A percentile compares a stretch with the other conserved stretches of the same genome.
phyloP scores from a whole-genome alignment of 768 basidiomycete species.

The Tephrocybe sp. region DNA sequence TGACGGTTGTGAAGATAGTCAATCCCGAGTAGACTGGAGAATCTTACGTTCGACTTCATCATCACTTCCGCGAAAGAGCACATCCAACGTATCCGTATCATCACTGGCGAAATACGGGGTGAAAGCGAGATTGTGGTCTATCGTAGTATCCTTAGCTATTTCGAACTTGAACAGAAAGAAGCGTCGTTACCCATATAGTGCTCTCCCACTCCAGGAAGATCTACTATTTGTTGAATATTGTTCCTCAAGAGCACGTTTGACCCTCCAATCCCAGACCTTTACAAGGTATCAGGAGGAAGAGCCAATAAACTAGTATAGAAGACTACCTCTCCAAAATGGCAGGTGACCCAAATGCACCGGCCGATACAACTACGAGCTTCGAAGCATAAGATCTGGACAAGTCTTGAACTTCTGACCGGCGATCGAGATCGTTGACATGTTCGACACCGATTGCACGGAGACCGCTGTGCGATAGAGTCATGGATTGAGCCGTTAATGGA shows the following conservation, averaged over 20 bases:
- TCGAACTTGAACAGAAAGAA: neutral
- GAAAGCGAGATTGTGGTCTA: conserved; percentile 42
- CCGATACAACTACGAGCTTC: conserved; percentile 48
- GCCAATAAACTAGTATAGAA: no score
- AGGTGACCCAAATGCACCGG: conserved; percentile 57
- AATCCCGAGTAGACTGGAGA: neutral
- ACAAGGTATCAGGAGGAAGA: neutral
- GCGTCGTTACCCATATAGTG: conserved; percentile 49
- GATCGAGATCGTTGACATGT: conserved; percentile 39
- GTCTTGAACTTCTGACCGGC: conserved; percentile 21
- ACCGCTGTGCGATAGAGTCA: conserved; percentile 24
- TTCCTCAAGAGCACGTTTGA: conserved; percentile 42
- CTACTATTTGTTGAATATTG: conserved; percentile 49
- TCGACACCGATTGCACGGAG: conserved; percentile 51
- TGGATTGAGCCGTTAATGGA: neutral
- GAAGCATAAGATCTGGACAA: conserved; percentile 33
- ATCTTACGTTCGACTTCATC: conserved; percentile 40
- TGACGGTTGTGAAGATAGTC: neutral
- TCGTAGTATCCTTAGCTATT: neutral
- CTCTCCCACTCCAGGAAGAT: conserved; percentile 78
- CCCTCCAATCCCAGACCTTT: conserved; percentile 66
- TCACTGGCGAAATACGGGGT: conserved; percentile 42
- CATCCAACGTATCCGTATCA: conserved; percentile 50
- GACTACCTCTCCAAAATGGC: conserved; percentile 50
- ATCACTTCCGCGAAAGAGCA: conserved; percentile 38